A percentile compares a stretch with the other conserved stretches of the same genome.
These are phyloP conservation scores for Botrytis deweyae DNA, from an alignment of 2,329 filamentous ascomycete genomes.

Conservation along the genomic window DNA sequence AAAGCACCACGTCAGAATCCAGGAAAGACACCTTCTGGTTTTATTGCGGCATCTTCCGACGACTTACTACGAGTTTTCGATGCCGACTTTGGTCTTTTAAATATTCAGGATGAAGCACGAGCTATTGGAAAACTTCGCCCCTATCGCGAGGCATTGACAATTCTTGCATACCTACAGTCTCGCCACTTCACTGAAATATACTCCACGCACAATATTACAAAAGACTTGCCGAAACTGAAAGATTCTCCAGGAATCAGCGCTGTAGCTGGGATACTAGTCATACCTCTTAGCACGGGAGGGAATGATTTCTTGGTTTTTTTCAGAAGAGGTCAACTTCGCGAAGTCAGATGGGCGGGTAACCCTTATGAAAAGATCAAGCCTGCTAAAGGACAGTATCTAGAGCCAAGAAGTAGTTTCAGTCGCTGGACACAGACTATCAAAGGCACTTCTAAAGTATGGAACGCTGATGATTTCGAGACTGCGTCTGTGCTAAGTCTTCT, in stretches of 20 bases:
- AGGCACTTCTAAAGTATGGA: conserved; percentile 83
- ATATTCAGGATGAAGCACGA: conserved; percentile 85
- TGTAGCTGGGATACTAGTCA: conserved; percentile 78
- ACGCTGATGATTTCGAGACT: conserved; percentile 82
- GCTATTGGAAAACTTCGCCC: conserved; percentile 75
- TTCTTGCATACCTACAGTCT: conserved; percentile 82
- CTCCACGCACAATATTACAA: conserved; percentile 70
- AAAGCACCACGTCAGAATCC: conserved; percentile 20
- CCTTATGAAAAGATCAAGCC: conserved; percentile 77
- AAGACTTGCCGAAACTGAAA: conserved; percentile 77
- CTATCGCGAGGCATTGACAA: conserved; percentile 77
- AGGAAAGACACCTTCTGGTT: conserved; percentile 26
- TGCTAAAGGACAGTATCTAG: conserved; percentile 67
- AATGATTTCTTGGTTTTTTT: conserved; percentile 90
- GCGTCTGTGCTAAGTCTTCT: conserved; percentile 84
- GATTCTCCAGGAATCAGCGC: conserved; percentile 77
- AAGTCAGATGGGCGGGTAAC: conserved; percentile 80
- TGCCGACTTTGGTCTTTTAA: conserved; percentile 64
- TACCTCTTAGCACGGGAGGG: conserved; percentile 74
- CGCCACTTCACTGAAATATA: conserved; percentile 72
- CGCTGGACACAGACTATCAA: conserved; percentile 74
- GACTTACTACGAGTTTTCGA: conserved; percentile 29
- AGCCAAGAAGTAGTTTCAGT: conserved; percentile 77
- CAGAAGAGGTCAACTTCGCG: conserved; percentile 70
- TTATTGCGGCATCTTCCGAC: conserved; percentile 27